Evolutionary conservation across 768 basidiomycete species (phyloP).

Genomic region (Mycena crocata): DNA sequence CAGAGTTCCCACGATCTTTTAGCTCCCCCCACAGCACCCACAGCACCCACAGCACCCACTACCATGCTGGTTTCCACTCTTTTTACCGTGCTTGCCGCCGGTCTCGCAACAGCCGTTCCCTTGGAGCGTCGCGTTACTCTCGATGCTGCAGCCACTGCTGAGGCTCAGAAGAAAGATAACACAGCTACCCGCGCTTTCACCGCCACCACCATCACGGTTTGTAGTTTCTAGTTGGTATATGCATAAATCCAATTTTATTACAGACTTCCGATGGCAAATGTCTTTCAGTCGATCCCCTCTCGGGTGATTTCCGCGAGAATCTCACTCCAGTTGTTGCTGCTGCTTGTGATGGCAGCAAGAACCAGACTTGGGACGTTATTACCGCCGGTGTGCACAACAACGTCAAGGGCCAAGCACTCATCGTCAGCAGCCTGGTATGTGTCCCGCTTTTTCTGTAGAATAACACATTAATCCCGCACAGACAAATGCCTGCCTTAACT

Average conservation of each 20-base stretch:
- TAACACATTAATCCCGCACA: neutral
- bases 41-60: neutral
- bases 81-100: conserved; percentile 34
- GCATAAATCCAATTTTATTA: neutral
- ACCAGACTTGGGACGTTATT: conserved; percentile 40
- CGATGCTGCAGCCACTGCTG: conserved; percentile 27
- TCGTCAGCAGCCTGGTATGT: conserved; percentile 38
- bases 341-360: conserved; percentile 34
- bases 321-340: conserved; percentile 33
- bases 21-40: too few species aligned
- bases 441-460: too few species aligned
- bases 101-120: conserved; percentile 31
- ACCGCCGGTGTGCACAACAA: conserved; percentile 38
- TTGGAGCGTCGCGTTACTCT: conserved; percentile 29
- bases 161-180: conserved; percentile 34
- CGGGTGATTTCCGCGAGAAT: conserved; percentile 40
- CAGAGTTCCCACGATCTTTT: conserved; percentile 33
- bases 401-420: conserved; percentile 33
- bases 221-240: neutral
- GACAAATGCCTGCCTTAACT: conserved; percentile 41
- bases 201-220: conserved; percentile 34
- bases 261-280: conserved; percentile 40
- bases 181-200: conserved; percentile 39
- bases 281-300: conserved; percentile 36
- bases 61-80: conserved; percentile 35